Percentiles rank a stretch among this genome's conserved stretches.
These are phyloP conservation scores for Pleurotus djamor DNA, from an alignment of 768 basidiomycete genomes.

Conservation along the genomic window DNA sequence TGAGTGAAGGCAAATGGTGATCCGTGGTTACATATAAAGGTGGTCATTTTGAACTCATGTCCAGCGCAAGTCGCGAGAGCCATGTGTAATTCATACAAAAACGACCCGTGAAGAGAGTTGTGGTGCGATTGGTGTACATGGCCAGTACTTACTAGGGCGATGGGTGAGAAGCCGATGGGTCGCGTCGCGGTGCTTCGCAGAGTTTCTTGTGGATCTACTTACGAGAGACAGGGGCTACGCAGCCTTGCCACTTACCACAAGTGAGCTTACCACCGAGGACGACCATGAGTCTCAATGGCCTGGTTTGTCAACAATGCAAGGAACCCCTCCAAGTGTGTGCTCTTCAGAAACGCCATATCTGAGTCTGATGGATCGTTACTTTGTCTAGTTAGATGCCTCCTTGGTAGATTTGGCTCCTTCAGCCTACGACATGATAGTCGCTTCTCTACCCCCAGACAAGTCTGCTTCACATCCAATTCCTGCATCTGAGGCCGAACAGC, in stretches of 20 bases:
- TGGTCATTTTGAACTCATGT: background rate
- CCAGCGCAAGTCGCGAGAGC: background rate
- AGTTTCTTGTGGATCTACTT: too few relatives aligned
- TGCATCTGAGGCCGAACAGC: conserved; percentile 40
- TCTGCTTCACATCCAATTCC: conserved; percentile 30
- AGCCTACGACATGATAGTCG: conserved; percentile 82
- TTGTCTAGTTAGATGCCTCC: conserved; percentile 79
- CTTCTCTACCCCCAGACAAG: conserved; percentile 58
- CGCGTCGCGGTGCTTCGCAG: too few relatives aligned
- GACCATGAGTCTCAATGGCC: conserved; percentile 39
- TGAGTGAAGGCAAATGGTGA: background rate
- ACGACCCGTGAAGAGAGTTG: background rate
- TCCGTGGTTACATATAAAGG: conserved; percentile 1
- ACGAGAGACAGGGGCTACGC: background rate
- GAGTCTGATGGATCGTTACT: background rate
- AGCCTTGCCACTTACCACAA: conserved; percentile 8
- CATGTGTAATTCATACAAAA: background rate
- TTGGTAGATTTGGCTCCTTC: conserved; percentile 83
- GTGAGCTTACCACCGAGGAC: background rate
- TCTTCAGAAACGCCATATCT: background rate
- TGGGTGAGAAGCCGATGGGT: too few relatives aligned
- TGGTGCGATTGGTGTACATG: too few relatives aligned
- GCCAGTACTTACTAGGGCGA: too few relatives aligned
- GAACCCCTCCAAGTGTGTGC: conserved; percentile 76
- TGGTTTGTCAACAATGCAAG: conserved; percentile 87